Evolutionary conservation across 352 stramenopile genomes (phyloP).

Genomic region (Phytophthora colocasiae): DNA sequence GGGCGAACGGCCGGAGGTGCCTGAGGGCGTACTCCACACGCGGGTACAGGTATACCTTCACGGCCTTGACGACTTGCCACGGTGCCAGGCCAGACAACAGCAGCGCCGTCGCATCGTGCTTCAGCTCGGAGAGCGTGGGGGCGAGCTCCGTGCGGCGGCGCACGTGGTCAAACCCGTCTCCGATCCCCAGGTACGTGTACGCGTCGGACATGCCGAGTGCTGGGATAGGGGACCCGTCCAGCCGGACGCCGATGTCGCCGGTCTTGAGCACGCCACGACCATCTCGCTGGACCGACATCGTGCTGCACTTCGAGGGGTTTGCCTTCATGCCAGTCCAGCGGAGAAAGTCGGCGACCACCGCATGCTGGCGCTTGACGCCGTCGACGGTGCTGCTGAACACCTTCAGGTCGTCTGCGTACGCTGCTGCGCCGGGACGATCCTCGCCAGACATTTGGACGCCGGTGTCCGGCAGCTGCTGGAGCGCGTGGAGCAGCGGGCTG

Average conservation of each 20-base stretch:
- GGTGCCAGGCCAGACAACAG: neutral
- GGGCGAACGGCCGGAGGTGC: neutral
- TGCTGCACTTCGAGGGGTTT: neutral
- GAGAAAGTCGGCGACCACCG: neutral
- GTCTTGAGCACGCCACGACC: neutral
- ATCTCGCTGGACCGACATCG: neutral
- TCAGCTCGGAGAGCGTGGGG: neutral
- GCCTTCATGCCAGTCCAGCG: slow-evolving; percentile 1
- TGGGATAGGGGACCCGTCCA: no score
- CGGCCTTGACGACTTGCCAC: neutral
- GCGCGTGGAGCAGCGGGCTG: slow-evolving; percentile 21
- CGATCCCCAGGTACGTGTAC: neutral
- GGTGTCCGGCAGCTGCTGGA: neutral
- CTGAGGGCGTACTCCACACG: slow-evolving; percentile 11
- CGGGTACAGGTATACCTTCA: slow-evolving; percentile 15
- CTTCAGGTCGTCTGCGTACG: slow-evolving; percentile 33
- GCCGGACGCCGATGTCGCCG: neutral
- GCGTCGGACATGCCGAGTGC: neutral
- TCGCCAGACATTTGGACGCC: slow-evolving; percentile 2
- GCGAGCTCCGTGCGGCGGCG: neutral
- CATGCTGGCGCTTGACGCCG: slow-evolving; percentile 13
- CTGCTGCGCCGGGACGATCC: neutral
- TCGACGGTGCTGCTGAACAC: slow-evolving; percentile 23
- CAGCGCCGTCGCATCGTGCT: neutral
- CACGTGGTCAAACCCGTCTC: neutral